Evolutionary conservation across 176 grass and related monocot genomes (phyloP), one percentile per base, ranked within the genome.

Genomic region (Oryza coarctata): DNA sequence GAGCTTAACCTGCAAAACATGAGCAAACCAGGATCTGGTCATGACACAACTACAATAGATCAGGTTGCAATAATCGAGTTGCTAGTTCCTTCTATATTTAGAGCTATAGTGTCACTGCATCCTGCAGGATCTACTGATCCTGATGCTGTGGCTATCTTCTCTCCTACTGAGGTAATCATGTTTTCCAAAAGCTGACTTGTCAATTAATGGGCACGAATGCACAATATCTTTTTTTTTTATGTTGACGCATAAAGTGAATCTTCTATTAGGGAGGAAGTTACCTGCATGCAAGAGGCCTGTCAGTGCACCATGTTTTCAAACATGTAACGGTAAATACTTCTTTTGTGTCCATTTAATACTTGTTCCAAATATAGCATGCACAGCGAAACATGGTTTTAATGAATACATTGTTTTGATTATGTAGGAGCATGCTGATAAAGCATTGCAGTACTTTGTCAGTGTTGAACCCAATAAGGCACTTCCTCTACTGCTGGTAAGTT

Each of bases 31-130:
- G 83, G 89, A 86, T 71, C 70, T 73, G 82, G 55, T 82, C 55
- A 72, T 47, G 5, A 74, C 32, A 64, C 49, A 35, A 62, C 83
- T 85, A 47, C 80, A 41, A 62, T 87, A 69, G 86, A 92, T 88
- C 86, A 94, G 32, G 87, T 93, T 68, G 91, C 91, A 38, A 91
- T 99, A 68, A 94, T 99, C 78, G 97, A 96, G 75, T 79, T 96
- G 87, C 70, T 95, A 74, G 85, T 89, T 79, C 86, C 93, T 83
- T 93, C 88, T 64, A 85, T 96, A 87, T 99, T 91, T 86, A 92
- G 97, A 93, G 91, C 90, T 92, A 26, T 96, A 85, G 91, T 99
- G 44, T 95, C 93, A 34, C 83, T 99, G 87, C 97, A 96, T 88
- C 89, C 91, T 68, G 93, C 85, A 83, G 97, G 97, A 88, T 96